phyloP scores from a whole-genome alignment of 768 basidiomycete genomes.

The Phylloporus arenicola region DNA sequence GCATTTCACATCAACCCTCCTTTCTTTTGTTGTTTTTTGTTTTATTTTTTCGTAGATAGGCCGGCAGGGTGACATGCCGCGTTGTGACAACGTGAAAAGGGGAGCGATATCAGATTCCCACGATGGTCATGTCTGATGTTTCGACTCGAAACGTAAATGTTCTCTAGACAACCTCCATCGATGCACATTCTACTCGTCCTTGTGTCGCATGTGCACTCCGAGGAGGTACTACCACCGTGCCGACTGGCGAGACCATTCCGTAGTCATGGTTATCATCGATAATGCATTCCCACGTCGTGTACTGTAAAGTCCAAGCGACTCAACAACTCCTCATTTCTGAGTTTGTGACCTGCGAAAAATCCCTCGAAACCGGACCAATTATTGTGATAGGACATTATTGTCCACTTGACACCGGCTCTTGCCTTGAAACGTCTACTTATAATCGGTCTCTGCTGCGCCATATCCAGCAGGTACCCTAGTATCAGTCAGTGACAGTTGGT shows the following conservation, averaged over 20 bases:
- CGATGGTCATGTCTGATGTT: neutral
- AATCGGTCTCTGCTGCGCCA: conserved; percentile 3
- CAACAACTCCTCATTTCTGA: no score
- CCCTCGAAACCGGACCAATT: neutral
- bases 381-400: conserved; percentile 1
- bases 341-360: no score
- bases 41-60: neutral
- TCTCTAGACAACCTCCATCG: neutral
- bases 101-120: neutral
- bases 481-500: neutral
- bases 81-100: neutral
- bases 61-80: neutral
- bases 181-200: neutral
- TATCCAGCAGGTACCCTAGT: neutral
- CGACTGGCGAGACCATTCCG: neutral
- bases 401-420: conserved; percentile 9
- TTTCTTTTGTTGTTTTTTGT: neutral
- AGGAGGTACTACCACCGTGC: neutral
- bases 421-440: conserved; percentile 14
- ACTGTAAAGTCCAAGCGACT: neutral
- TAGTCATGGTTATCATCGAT: conserved; percentile 1
- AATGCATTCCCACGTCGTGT: neutral
- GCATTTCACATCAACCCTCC: conserved; percentile 6
- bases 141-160: no score
- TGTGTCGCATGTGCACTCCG: neutral